Base-by-base conservation (phyloP, 2,329 filamentous ascomycete species). In the Cercospora citrullina region DNA sequence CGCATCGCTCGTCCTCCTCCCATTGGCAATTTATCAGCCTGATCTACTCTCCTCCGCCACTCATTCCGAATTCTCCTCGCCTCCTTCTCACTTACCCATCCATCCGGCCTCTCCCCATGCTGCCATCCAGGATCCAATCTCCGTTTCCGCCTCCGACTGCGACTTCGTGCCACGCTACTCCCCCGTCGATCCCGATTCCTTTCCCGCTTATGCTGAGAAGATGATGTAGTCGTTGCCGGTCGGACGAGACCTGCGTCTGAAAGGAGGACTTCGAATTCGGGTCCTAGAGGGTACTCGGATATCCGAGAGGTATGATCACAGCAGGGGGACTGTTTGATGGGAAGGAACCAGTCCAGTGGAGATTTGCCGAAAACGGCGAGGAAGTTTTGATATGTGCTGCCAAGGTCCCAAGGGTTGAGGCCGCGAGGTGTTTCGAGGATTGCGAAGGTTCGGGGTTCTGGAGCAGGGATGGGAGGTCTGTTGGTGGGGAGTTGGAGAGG, bases 351-450 rank as follows among this genome's bases (percentile, higher is more conserved):
- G 68, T 97, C 91, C 14, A 71, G 21, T 81, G 86, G 58, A 85
- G 80, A 0, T 18, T 21, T 59, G 30, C 94, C 94, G 89, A 99
- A 93, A 26, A 97, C 87, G 14, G 90, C 86, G 71, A 88, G 87
- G 81, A 93, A 90, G 75, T 98, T 98, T 30, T 83, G 80, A 69
- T 86, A 84, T 1, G 65, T 57, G 31, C 78, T 81, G 1, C 91
- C 92, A 0, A 95, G 81, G 73, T 96, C 87, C 89, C 93, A 99
- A 0, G 93, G 92, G 72, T 97, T 97, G 73, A 95, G 90, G 9
- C 91, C 90, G 0, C 87, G 85, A 3, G 87, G 83, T 0, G 91
- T 92, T 69, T 87, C 85, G 1, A 97, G 82, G 48, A 98, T 90
- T 12, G 92, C 93, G 77, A 96, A 98, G 10, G 87, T 90, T 30